These are phyloP conservation scores for Mortierella sp. DNA, from an alignment of 371 early-diverging fungal species.

Conservation along the genomic window DNA sequence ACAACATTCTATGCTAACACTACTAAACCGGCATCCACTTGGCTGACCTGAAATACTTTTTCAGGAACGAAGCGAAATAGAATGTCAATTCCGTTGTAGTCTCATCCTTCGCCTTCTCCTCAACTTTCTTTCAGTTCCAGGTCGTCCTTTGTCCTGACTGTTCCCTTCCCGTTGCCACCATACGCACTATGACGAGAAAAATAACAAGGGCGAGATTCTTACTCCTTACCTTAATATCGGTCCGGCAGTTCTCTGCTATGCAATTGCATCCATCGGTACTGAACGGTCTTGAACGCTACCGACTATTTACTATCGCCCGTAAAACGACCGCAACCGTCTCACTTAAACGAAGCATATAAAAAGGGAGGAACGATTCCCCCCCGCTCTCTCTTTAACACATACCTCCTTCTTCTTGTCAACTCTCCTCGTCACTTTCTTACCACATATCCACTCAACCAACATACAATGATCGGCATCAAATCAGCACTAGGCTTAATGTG, in stretches of 20 bases:
- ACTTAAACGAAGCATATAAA: background rate
- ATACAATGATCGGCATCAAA: constrained; percentile 20
- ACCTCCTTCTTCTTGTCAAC: background rate
- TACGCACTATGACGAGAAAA: background rate
- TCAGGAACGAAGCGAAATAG: background rate
- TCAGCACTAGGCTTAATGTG: constrained; percentile 25
- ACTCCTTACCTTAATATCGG: background rate
- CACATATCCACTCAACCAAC: background rate
- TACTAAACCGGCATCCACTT: background rate
- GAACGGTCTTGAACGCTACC: background rate
- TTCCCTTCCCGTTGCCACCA: background rate
- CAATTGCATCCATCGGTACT: background rate
- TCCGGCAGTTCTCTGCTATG: background rate
- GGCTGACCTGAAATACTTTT: background rate
- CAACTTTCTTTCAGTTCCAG: background rate
- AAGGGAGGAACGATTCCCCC: background rate
- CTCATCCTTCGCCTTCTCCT: background rate
- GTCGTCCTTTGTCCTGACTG: background rate
- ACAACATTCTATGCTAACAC: too few species aligned
- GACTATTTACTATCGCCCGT: background rate
- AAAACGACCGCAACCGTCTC: background rate
- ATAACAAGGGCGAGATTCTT: background rate
- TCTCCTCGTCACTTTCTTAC: background rate
- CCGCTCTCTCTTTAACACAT: background rate
- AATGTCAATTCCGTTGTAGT: constrained; percentile 14